Percentiles rank a stretch among this genome's conserved stretches.
phyloP scores from a whole-genome alignment of 306 rosid genomes.

The Quercus gilva region DNA sequence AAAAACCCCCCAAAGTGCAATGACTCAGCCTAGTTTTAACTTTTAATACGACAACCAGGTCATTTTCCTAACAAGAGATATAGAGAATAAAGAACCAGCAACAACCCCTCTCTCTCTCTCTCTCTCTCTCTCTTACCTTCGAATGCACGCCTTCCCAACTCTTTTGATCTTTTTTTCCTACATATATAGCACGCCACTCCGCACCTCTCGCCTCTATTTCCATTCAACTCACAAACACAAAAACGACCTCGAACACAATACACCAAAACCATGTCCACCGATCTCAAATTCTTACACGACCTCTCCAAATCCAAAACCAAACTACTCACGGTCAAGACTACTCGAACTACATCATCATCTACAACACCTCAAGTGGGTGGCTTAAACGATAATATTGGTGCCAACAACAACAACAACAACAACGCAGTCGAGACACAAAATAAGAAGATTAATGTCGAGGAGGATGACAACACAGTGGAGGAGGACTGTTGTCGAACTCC shows the following conservation, averaged over 20 bases:
- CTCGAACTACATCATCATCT: constrained; percentile 6
- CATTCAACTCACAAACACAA: neutral
- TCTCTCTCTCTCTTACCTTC: constrained; percentile 26
- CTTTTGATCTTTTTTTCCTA: neutral
- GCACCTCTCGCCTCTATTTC: constrained; percentile 1
- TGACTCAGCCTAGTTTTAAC: neutral
- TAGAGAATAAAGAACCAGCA: constrained; percentile 32
- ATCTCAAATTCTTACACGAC: constrained; percentile 42
- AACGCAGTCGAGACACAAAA: neutral
- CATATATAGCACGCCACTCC: neutral
- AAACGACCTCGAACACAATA: neutral
- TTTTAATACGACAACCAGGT: neutral
- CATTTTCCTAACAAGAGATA: constrained; percentile 6
- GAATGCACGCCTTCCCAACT: constrained; percentile 37
- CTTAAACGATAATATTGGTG: neutral
- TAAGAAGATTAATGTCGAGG: neutral
- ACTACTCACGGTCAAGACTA: constrained; percentile 20
- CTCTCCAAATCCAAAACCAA: constrained; percentile 33
- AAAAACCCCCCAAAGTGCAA: neutral
- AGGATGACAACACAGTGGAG: neutral
- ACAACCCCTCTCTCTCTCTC: constrained; percentile 17
- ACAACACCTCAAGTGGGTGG: too few species aligned
- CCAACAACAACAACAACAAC: neutral
- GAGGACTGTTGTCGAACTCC: constrained; percentile 39
- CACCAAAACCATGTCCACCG: constrained; percentile 36